A percentile compares a stretch with the other conserved stretches of the same genome.
Conservation (phyloP, 2,329 filamentous ascomycete genomes). For the Venturia effusa region DNA sequence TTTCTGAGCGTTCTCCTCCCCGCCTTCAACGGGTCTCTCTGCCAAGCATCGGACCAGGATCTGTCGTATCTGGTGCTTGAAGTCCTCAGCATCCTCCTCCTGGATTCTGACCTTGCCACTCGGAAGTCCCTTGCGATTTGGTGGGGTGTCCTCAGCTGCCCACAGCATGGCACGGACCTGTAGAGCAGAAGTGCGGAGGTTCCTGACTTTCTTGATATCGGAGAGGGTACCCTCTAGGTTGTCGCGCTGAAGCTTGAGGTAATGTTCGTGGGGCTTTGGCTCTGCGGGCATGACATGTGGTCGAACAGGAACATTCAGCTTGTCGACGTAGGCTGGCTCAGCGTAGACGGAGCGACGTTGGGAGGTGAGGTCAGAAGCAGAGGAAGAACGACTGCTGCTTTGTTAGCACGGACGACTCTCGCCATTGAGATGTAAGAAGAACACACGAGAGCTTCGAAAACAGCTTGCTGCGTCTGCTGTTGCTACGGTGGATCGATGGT, state of each 20-base stretch:
- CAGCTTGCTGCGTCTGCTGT: constrained; percentile 4
- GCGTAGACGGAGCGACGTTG: neutral
- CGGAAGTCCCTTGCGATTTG: constrained; percentile 1
- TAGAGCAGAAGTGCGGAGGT: constrained; percentile 1
- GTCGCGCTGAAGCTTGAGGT: constrained; percentile 1
- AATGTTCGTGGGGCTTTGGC: constrained; percentile 3
- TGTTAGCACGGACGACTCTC: neutral
- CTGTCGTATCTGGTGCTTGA: constrained; percentile 2
- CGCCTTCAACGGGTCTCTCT: neutral
- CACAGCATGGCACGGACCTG: neutral
- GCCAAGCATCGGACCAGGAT: neutral
- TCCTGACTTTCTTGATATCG: constrained; percentile 3
- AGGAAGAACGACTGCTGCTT: neutral
- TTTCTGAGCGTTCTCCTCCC: neutral
- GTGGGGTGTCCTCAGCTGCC: neutral
- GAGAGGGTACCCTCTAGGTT: neutral
- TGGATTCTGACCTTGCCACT: neutral
- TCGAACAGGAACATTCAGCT: neutral
- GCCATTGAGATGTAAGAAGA: neutral
- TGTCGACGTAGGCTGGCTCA: neutral
- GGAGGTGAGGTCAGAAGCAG: neutral
- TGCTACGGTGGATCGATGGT: neutral
- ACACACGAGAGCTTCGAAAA: constrained; percentile 1
- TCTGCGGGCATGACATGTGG: neutral
- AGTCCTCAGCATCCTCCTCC: neutral